Percentiles rank a stretch among this genome's conserved stretches.
These are phyloP conservation scores for Lodderomyces parapsilosis DNA, from an alignment of 1,139 yeast genomes.

Conservation along the genomic window DNA sequence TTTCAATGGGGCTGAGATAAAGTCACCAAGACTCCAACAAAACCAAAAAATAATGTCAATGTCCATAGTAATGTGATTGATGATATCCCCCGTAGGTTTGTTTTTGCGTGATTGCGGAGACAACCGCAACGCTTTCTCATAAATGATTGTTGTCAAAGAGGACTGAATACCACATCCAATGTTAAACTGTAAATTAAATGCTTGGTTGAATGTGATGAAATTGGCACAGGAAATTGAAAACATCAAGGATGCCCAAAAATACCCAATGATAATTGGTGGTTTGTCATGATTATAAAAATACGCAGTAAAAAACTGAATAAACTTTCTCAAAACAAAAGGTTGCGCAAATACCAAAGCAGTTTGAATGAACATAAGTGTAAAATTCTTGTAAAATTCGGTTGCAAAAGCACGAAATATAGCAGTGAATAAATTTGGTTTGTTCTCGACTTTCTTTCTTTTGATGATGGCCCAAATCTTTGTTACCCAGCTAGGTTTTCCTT, in stretches of 20 bases:
- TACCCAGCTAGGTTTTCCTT: slow-evolving; percentile 7
- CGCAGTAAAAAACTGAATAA: slow-evolving; percentile 27
- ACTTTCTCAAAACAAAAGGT: slow-evolving; percentile 32
- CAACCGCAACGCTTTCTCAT: slow-evolving; percentile 33
- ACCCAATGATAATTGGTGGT: slow-evolving; percentile 27
- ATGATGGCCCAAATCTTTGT: slow-evolving; percentile 10
- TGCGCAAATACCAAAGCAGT: slow-evolving; percentile 22
- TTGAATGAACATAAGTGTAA: slow-evolving; percentile 21
- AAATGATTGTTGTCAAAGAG: slow-evolving; percentile 30
- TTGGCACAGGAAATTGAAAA: slow-evolving; percentile 25
- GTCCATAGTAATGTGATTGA: slow-evolving; percentile 40
- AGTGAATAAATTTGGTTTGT: slow-evolving; percentile 12
- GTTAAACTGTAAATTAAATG: slow-evolving; percentile 19
- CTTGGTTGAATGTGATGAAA: slow-evolving; percentile 27
- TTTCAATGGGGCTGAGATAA: slow-evolving; percentile 56
- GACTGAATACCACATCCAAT: slow-evolving; percentile 21
- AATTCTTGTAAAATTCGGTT: slow-evolving; percentile 9
- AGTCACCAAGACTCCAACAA: slow-evolving; percentile 21
- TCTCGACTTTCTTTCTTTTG: slow-evolving; percentile 10
- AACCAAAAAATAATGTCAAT: slow-evolving; percentile 27
- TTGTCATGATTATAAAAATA: slow-evolving; percentile 18
- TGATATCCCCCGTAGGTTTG: slow-evolving; percentile 42
- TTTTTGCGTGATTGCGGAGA: slow-evolving; percentile 38
- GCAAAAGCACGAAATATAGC: slow-evolving; percentile 12
- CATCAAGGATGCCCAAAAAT: slow-evolving; percentile 28